Evolutionary conservation across 305 asterid species (phyloP), one percentile per base, ranked within the genome.

Genomic region (Salvia sclarea): DNA sequence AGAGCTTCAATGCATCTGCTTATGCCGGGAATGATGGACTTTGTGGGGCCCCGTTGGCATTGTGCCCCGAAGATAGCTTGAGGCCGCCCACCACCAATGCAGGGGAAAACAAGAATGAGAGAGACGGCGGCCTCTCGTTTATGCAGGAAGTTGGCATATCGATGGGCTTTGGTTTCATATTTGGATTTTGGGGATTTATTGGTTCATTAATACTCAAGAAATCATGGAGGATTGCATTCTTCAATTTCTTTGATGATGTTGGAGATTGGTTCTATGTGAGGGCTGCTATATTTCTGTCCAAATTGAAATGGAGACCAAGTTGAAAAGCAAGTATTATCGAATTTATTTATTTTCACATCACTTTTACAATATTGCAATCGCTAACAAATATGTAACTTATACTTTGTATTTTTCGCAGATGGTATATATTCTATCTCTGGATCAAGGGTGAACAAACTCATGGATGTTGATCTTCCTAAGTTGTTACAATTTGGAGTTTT

Each of bases 171-270:
- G 75, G 70, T 0, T 71, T 50, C 8, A 40, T 71, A 1, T 0
- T 71, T 25, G 75, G 75, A 35, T 71, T 71, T n/a, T 71, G 75
- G 75, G 75, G 75, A 61, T 11, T 40, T 0, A 63, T 70, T 17
- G 69, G 33, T 50, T 37, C 64, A 6, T 40, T 70, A 33, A 1
- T 50, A 0, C 17, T 61, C 2, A 61, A 61, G 13, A 40, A 37
- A 61, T 61, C 75, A 1, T 61, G 56, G 69, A 61, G 75, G 25
- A 6, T 7, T 11, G 69, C 68, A 7, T 70, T 1, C 28, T 61
- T 49, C 20, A 70, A 38, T 35, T 40, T 40, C 18, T 25, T 30
- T 5, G 68, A 22, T 25, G 54, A 4, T 60, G 5, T 6, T 20
- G 48, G 37, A 25, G 24, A 50, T 52, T 50, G 75, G 75, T 50